Base-by-base conservation (phyloP, 2,329 filamentous ascomycete species). In the Ophiostoma sp. region DNA sequence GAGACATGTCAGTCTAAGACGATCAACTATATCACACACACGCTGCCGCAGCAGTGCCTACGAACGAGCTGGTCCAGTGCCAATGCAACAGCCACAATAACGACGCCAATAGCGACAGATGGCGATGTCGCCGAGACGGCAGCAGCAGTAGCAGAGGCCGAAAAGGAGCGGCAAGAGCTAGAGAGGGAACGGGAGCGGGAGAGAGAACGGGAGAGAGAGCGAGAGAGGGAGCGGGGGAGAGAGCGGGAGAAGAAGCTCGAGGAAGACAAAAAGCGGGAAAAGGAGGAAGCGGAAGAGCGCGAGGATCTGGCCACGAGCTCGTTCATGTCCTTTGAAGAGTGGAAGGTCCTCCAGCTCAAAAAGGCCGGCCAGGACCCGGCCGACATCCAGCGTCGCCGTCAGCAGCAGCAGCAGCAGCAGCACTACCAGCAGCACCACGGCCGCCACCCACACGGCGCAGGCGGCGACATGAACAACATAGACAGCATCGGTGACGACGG, bases 271-370 rank as follows among this genome's bases (percentile, higher is more conserved):
- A 27, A 67, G 54, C 20, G 68, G 69, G 33, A 71, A 66, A 60
- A 74, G 73, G 67, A 72, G 11, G 41, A 35, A 27, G 48, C 27
- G 3, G 44, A 70, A 71, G 73, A 73, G 74, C 77, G 31, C 70
- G 77, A 20, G 27, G 91, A 92, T 74, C 86, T 89, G 65, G 80
- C 80, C 66, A 80, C 81, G 1, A 79, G 79, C 67, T 90, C 93
- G 7, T 98, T 98, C 78, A 88, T 98, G 75, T 97, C 95, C 0
- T 99, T 99, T 75, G 95, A 98, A 78, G 94, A 98, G 76, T 99
- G 95, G 95, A 98, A 97, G 81, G 92, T 90, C 76, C 91, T 94
- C 83, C 97, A 96, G 81, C 82, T 98, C 23, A 91, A 90, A 68
- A 92, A 93, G 77, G 90, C 88, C 3, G 94, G 93, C 15, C 94